Percentiles rank a stretch among this genome's conserved stretches.
Evolutionary conservation across 306 rosid genomes (phyloP).

Genomic region (Dryas octopetala): DNA sequence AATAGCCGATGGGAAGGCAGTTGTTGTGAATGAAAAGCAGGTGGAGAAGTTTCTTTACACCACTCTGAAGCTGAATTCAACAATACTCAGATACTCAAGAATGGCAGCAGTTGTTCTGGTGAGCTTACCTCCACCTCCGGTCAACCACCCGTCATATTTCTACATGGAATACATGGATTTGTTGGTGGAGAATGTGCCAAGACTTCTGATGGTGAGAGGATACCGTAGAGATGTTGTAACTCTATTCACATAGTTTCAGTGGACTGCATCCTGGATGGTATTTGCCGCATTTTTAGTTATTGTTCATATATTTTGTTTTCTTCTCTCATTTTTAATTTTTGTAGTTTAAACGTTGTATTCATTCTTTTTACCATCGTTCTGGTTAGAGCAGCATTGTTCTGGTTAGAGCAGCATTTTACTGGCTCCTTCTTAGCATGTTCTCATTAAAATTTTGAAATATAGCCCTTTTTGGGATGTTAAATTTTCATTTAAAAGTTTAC

Average conservation of each 20-base stretch:
- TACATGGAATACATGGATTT: constrained; percentile 99
- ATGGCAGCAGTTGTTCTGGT: constrained; percentile 98
- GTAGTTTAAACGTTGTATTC: constrained; percentile 49
- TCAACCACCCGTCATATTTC: constrained; percentile 82
- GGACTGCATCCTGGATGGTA: constrained; percentile 41
- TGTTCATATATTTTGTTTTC: constrained; percentile 31
- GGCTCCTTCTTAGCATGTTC: constrained; percentile 25
- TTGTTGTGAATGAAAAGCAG: constrained; percentile 77
- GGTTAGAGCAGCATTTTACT: constrained; percentile 37
- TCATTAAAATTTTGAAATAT: constrained; percentile 35
- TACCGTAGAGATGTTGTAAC: constrained; percentile 95
- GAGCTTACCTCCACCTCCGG: constrained; percentile 94
- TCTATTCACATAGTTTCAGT: constrained; percentile 67
- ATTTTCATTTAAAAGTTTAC: not conserved
- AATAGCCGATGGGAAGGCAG: constrained; percentile 86
- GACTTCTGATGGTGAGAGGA: constrained; percentile 97
- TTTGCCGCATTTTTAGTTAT: constrained; percentile 28
- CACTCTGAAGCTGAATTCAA: constrained; percentile 79
- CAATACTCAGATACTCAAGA: constrained; percentile 87
- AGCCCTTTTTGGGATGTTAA: constrained; percentile 23
- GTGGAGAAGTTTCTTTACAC: constrained; percentile 93
- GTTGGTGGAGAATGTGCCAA: constrained; percentile 89
- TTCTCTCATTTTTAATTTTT: constrained; percentile 29
- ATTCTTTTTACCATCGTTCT: constrained; percentile 54
- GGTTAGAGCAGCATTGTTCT: not conserved